Evolutionary conservation across 352 stramenopile species (phyloP).

Genomic region (Elongisporangium senticosum): DNA sequence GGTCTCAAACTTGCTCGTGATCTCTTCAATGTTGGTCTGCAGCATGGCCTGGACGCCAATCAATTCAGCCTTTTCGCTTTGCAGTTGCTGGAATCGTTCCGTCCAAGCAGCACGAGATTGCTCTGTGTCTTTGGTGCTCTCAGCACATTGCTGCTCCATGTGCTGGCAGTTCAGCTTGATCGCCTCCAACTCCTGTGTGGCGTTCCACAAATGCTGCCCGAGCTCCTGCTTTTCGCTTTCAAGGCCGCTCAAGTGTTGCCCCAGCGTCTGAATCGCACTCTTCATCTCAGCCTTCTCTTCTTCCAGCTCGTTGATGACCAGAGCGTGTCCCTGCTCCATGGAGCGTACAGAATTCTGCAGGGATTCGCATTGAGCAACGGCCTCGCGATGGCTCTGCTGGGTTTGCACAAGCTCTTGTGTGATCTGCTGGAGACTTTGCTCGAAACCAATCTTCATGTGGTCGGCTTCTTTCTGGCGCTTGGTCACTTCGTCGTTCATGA

Average conservation of each 20-base stretch:
- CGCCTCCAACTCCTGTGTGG: slow-evolving; percentile 41
- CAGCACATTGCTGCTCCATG: slow-evolving; percentile 13
- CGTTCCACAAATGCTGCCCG: slow-evolving; percentile 53
- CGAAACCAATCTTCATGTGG: slow-evolving; percentile 30
- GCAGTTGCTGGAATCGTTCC: slow-evolving; percentile 34
- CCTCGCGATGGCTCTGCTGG: slow-evolving; percentile 20
- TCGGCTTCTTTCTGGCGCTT: slow-evolving; percentile 28
- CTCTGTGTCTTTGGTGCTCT: slow-evolving; percentile 19
- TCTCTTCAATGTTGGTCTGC: slow-evolving; percentile 28
- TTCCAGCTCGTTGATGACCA: slow-evolving; percentile 15
- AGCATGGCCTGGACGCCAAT: slow-evolving; percentile 23
- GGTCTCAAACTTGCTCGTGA: slow-evolving; percentile 20
- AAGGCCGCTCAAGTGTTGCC: slow-evolving; percentile 6
- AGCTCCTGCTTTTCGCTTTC: slow-evolving; percentile 53
- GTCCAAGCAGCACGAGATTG: slow-evolving; percentile 15
- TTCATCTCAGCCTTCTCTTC: slow-evolving; percentile 9
- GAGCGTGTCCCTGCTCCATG: slow-evolving; percentile 10
- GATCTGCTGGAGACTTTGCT: slow-evolving; percentile 20
- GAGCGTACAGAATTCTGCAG: slow-evolving; percentile 7
- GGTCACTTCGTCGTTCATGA: slow-evolving; percentile 58
- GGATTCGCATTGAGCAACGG: slow-evolving; percentile 13
- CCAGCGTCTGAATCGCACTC: slow-evolving; percentile 3
- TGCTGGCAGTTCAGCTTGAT: slow-evolving; percentile 23
- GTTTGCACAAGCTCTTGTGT: slow-evolving; percentile 24
- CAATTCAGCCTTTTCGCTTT: slow-evolving; percentile 38